These are phyloP conservation scores for Alternaria sp. DNA, from an alignment of 2,329 filamentous ascomycete genomes.

Conservation along the genomic window DNA sequence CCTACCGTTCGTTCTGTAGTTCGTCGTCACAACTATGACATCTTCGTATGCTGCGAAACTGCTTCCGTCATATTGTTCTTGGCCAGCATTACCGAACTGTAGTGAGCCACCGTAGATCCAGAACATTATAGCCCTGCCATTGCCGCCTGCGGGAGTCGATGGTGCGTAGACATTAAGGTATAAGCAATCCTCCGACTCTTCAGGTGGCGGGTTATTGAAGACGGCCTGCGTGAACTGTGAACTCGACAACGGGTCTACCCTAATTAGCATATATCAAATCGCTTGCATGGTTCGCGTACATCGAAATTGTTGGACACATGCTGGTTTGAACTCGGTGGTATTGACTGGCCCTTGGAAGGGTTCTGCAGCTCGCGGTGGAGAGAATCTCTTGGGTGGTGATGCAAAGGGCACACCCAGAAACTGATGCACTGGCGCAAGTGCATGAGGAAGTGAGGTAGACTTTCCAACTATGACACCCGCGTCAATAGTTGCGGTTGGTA, in stretches of 20 bases:
- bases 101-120: constrained; percentile 42
- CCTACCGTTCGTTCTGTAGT: constrained; percentile 37
- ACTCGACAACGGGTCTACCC: constrained; percentile 23
- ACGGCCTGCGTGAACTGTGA: constrained; percentile 18
- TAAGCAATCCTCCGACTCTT: constrained; percentile 49
- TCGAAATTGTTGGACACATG: constrained; percentile 35
- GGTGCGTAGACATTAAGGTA: constrained; percentile 49
- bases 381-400: constrained; percentile 35
- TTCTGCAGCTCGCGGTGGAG: constrained; percentile 20
- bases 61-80: constrained; percentile 34
- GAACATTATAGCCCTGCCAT: constrained; percentile 34
- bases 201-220: constrained; percentile 32
- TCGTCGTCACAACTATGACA: constrained; percentile 34
- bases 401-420: constrained; percentile 42
- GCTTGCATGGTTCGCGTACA: constrained; percentile 12
- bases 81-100: constrained; percentile 29
- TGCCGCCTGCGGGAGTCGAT: constrained; percentile 13
- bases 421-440: constrained; percentile 31
- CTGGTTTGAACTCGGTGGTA: constrained; percentile 22
- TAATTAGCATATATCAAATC: neutral
- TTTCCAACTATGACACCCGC: constrained; percentile 34
- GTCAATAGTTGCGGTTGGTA: constrained; percentile 33
- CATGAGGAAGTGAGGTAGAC: constrained; percentile 27
- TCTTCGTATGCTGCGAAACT: constrained; percentile 39
- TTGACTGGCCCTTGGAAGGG: constrained; percentile 23